Evolutionary conservation across 2,329 filamentous ascomycete genomes (phyloP).

Genomic region (Dactylonectria macrodidyma): DNA sequence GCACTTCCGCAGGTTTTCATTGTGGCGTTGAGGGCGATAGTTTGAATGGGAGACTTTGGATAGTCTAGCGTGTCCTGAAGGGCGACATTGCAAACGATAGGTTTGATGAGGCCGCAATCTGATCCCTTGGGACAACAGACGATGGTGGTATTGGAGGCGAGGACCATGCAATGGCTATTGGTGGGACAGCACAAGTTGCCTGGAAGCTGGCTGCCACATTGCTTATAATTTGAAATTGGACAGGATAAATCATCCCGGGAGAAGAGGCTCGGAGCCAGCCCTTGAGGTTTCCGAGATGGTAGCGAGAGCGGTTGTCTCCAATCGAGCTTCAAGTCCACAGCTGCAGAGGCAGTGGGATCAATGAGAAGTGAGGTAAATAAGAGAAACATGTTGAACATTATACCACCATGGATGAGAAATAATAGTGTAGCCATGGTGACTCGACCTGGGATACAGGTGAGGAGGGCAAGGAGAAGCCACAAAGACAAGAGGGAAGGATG

Average conservation of each 20-base stretch:
- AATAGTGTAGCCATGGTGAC: conserved; percentile 40
- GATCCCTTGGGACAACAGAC: conserved; percentile 44
- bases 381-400: conserved; percentile 38
- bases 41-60: conserved; percentile 41
- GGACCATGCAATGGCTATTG: conserved; percentile 38
- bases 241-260: conserved; percentile 33
- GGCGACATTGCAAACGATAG: conserved; percentile 42
- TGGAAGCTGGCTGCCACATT: conserved; percentile 40
- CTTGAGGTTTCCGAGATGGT: conserved; percentile 14
- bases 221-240: conserved; percentile 33
- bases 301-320: conserved; percentile 28
- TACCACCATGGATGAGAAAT: conserved; percentile 36
- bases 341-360: conserved; percentile 32
- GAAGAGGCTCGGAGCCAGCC: conserved; percentile 6
- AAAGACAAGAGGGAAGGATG: conserved; percentile 30
- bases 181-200: conserved; percentile 43
- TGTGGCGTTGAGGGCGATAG: conserved; percentile 36
- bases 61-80: conserved; percentile 37
- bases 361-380: conserved; percentile 42
- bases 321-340: conserved; percentile 38
- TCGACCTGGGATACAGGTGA: conserved; percentile 38
- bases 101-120: conserved; percentile 38
- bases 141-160: conserved; percentile 47
- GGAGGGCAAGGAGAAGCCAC: conserved; percentile 15
- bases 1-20: conserved; percentile 40